Evolutionary conservation across 768 basidiomycete species (phyloP), one percentile per base, ranked within the genome.

Genomic region (Dentipellis sp.): DNA sequence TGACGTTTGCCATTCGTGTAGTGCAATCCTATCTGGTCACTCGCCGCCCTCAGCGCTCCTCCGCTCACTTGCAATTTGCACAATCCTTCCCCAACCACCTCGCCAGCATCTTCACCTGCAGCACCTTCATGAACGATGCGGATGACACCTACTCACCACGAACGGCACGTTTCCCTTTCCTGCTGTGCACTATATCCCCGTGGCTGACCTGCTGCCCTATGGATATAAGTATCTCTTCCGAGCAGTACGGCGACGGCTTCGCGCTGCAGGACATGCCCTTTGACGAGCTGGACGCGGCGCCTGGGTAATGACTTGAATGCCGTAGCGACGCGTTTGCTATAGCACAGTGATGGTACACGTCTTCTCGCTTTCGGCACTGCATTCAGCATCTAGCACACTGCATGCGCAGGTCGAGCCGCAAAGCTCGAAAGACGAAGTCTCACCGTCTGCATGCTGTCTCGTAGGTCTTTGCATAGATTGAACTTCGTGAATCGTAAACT

Each of bases 51-150:
- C 62, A 7, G 63, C 64, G 21, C 60, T 65, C 12, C 16, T 59
- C 59, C 23, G 64, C 62, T 2, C 63, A 65, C 57, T 62, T 60
- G 11, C 59, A 65, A 49, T 59, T 65, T 50, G 60, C 64, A 5
- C 56, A 59, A 47, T 58, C 59, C 42, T 67, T 66, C 56, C 65
- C 63, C 16, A 59, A 62, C 56, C 59, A 64, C 35, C 57, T 64
- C 55, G 58, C 59, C 35, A 69, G 69, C 58, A 69, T 71, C 55
- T 61, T 71, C 54, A 57, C 69, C 53, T 64, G 69, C 22, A 71
- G 69, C 61, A 69, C 68, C 21, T 65, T 63, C 35, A 66, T 67
- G 7, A 71, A 67, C 11, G 68, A 71, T 54, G 21, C 62, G 14
- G 63, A 65, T 53, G 67, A 69, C 59, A 60, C 67, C 53, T 62